Percentiles rank a stretch among this genome's conserved stretches.
phyloP scores from a whole-genome alignment of 2,329 filamentous ascomycete genomes.

The Fusarium circinatum region DNA sequence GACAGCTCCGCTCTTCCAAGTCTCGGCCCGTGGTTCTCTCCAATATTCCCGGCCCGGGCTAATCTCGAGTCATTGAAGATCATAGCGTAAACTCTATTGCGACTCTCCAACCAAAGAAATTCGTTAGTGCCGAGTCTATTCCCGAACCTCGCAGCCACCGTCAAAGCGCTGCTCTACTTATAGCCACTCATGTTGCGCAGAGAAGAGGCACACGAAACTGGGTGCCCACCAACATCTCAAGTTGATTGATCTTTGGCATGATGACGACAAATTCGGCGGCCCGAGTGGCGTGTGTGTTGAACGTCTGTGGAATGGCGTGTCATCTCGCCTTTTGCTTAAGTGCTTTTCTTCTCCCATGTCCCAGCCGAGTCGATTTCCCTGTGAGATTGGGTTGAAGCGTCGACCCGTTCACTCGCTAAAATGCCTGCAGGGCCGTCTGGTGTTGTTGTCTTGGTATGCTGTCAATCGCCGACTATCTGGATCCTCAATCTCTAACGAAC shows the following conservation, averaged over 20 bases:
- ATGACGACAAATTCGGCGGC: neutral
- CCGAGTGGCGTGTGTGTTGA: neutral
- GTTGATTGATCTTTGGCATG: too few relatives aligned
- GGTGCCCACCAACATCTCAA: neutral
- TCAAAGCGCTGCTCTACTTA: neutral
- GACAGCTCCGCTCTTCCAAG: fast-evolving
- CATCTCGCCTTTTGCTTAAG: neutral
- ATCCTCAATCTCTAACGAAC: too few relatives aligned
- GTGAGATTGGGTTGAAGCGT: neutral
- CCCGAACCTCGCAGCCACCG: neutral
- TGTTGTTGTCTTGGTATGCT: conserved; percentile 6
- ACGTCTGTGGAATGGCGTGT: neutral
- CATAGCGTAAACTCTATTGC: neutral
- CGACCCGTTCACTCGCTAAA: neutral
- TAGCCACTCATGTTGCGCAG: fast-evolving
- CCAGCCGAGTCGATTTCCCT: too few relatives aligned
- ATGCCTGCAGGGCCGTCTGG: conserved; percentile 13
- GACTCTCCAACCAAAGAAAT: fast-evolving
- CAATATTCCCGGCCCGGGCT: too few relatives aligned
- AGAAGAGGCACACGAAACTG: neutral
- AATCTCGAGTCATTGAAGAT: neutral
- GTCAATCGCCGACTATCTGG: too few relatives aligned
- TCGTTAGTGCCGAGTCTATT: neutral
- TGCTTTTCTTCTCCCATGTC: neutral
- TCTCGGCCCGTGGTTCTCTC: neutral